These are phyloP conservation scores for Phytophthora pini DNA, from an alignment of 352 stramenopile genomes.

Conservation along the genomic window DNA sequence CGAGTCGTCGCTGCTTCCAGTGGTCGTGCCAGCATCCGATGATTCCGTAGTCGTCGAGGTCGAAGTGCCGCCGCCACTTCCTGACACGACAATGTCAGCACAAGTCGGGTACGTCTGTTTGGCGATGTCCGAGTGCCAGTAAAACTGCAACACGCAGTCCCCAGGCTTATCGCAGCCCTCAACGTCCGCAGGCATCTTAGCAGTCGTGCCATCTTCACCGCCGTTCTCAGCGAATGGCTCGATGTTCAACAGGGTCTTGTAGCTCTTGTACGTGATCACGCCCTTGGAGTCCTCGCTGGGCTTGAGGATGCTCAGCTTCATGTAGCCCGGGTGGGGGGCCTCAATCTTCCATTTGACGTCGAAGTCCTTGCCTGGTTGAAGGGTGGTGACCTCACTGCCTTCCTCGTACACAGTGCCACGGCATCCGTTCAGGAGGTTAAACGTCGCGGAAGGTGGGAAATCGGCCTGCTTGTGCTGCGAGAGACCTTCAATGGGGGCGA, in stretches of 20 bases:
- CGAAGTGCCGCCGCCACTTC: conserved; percentile 19
- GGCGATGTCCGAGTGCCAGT: conserved; percentile 46
- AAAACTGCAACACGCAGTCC: conserved; percentile 48
- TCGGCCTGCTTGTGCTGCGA: conserved; percentile 36
- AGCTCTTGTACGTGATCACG: conserved; percentile 56
- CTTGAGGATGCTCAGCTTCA: conserved; percentile 63
- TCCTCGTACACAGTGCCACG: conserved; percentile 45
- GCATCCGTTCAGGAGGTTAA: conserved; percentile 49
- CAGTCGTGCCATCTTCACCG: conserved; percentile 33
- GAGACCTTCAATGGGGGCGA: conserved; percentile 40
- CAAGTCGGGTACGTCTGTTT: conserved; percentile 49
- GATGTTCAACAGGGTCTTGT: conserved; percentile 39
- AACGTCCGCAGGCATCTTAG: conserved; percentile 50
- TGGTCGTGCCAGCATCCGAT: neutral
- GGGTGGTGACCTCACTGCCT: conserved; percentile 37
- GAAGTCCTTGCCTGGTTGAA: conserved; percentile 30
- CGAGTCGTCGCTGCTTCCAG: neutral
- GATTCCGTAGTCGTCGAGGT: neutral
- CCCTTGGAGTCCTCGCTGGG: conserved; percentile 42
- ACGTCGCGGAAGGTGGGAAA: conserved; percentile 31
- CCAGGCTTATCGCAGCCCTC: conserved; percentile 42
- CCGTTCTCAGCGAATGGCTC: conserved; percentile 50
- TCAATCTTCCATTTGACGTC: conserved; percentile 54
- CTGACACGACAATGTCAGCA: conserved; percentile 41
- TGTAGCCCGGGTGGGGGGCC: conserved; percentile 58